Percentiles rank a stretch among this genome's conserved stretches.
Evolutionary conservation across 2,329 filamentous ascomycete genomes (phyloP).

Genomic region (Penicillium sp.): DNA sequence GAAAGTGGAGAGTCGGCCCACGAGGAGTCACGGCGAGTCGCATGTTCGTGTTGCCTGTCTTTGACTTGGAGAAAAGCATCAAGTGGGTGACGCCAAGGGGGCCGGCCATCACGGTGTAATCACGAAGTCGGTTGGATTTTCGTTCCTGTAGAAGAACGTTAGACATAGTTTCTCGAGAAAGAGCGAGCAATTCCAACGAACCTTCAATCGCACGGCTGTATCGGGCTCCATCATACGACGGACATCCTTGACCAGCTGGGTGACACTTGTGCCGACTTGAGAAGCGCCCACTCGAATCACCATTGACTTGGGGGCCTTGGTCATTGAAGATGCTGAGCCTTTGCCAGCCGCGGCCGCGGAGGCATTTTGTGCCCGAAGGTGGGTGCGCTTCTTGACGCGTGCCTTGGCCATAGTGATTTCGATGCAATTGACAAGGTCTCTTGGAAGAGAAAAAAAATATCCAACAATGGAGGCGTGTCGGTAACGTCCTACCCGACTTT

Average conservation of each 20-base stretch:
- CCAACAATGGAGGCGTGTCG: conserved; percentile 1
- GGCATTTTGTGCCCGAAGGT: conserved; percentile 60
- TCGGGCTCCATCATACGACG: conserved; percentile 92
- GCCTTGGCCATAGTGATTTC: conserved; percentile 62
- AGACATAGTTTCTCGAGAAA: not conserved
- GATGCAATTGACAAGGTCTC: not conserved
- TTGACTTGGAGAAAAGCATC: conserved; percentile 84
- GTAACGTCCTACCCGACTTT: conserved; percentile 6
- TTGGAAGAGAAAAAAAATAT: not conserved
- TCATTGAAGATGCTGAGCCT: conserved; percentile 55
- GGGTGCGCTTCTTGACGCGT: conserved; percentile 83
- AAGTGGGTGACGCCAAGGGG: conserved; percentile 89
- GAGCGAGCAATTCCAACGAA: conserved; percentile 20
- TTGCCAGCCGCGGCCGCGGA: conserved; percentile 40
- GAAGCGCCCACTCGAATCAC: conserved; percentile 94
- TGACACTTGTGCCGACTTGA: conserved; percentile 85
- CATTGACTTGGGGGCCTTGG: conserved; percentile 85
- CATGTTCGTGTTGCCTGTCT: conserved; percentile 85
- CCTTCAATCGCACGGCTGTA: conserved; percentile 78
- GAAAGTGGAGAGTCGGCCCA: conserved; percentile 88
- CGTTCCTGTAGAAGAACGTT: conserved; percentile 53
- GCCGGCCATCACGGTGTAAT: conserved; percentile 93
- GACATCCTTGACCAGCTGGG: conserved; percentile 85
- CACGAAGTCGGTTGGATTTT: conserved; percentile 76
- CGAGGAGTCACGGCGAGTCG: conserved; percentile 80